These are phyloP conservation scores for Teratosphaeriaceae sp. DNA, from an alignment of 2,329 filamentous ascomycete species.

Conservation along the genomic window DNA sequence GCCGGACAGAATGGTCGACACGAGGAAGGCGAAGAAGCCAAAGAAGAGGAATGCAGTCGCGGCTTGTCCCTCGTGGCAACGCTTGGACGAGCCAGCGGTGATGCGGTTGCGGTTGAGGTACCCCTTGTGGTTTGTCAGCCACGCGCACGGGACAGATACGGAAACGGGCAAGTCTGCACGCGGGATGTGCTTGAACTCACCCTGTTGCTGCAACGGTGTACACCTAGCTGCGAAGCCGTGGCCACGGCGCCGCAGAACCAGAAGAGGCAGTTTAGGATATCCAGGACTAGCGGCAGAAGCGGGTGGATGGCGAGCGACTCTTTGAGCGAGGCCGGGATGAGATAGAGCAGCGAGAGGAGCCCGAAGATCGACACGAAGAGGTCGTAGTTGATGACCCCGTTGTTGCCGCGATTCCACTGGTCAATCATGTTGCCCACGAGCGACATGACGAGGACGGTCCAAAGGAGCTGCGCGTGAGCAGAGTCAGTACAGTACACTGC, in stretches of 20 bases:
- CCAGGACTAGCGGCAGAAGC: constrained; percentile 49
- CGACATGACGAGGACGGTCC: constrained; percentile 53
- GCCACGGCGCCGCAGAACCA: constrained; percentile 65
- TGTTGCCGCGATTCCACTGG: constrained; percentile 45
- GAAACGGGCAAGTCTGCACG: too few relatives aligned
- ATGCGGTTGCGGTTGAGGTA: constrained; percentile 36
- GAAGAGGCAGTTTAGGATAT: constrained; percentile 57
- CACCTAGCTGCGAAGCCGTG: constrained; percentile 61
- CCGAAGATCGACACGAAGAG: constrained; percentile 64
- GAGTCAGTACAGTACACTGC: constrained; percentile 3
- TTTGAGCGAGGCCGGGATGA: constrained; percentile 51
- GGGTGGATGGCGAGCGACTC: constrained; percentile 46
- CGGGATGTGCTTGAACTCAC: constrained; percentile 37
- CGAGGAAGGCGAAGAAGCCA: constrained; percentile 58
- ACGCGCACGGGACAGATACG: too few relatives aligned
- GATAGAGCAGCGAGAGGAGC: constrained; percentile 60
- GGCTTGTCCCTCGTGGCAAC: constrained; percentile 70
- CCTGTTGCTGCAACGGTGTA: constrained; percentile 58
- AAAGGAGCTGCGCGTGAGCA: constrained; percentile 46
- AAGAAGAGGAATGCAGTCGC: constrained; percentile 74
- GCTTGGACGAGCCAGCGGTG: constrained; percentile 46
- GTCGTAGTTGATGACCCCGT: constrained; percentile 52
- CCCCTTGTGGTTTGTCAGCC: constrained; percentile 16
- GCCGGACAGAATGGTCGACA: constrained; percentile 48
- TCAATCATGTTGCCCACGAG: constrained; percentile 58